Conservation (phyloP, 768 basidiomycete genomes). For the Macrolepiota fuliginosa region DNA sequence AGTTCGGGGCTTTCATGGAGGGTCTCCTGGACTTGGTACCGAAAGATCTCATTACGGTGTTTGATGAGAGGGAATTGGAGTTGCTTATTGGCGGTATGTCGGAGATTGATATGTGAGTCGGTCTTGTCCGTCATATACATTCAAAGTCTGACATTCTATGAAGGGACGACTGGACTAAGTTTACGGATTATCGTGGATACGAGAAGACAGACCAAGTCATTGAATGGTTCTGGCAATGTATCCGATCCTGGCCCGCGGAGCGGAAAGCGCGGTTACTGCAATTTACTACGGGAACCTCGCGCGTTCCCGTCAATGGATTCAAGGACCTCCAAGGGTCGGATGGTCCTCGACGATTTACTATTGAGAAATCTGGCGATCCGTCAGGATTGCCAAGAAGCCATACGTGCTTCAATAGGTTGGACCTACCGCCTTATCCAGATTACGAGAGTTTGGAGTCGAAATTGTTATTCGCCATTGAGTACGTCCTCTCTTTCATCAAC, state of each 20-base stretch:
- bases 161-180: slow-evolving; percentile 90
- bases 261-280: slow-evolving; percentile 84
- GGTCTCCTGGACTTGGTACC: slow-evolving; percentile 86
- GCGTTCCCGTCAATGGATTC: slow-evolving; percentile 90
- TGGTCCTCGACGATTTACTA: slow-evolving; percentile 89
- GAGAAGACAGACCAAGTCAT: slow-evolving; percentile 86
- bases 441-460: slow-evolving; percentile 87
- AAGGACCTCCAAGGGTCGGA: slow-evolving; percentile 94
- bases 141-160: slow-evolving; percentile 10
- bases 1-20: slow-evolving; percentile 83
- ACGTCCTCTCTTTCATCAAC: slow-evolving; percentile 25
- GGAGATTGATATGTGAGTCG: slow-evolving; percentile 78
- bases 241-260: slow-evolving; percentile 88
- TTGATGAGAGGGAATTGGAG: slow-evolving; percentile 89
- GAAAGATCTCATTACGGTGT: slow-evolving; percentile 79
- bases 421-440: slow-evolving; percentile 87
- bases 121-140: background rate
- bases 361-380: slow-evolving; percentile 92
- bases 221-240: slow-evolving; percentile 95
- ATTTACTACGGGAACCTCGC: slow-evolving; percentile 86
- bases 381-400: slow-evolving; percentile 86
- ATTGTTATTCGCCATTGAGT: slow-evolving; percentile 83
- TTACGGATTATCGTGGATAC: slow-evolving; percentile 89
- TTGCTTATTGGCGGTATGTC: slow-evolving; percentile 91
- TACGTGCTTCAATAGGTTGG: slow-evolving; percentile 91